Percentiles rank a stretch among this genome's conserved stretches.
These are phyloP conservation scores for Hypsizygus ulmarius DNA, from an alignment of 1,284 basidiomycete genomes.

Conservation along the genomic window DNA sequence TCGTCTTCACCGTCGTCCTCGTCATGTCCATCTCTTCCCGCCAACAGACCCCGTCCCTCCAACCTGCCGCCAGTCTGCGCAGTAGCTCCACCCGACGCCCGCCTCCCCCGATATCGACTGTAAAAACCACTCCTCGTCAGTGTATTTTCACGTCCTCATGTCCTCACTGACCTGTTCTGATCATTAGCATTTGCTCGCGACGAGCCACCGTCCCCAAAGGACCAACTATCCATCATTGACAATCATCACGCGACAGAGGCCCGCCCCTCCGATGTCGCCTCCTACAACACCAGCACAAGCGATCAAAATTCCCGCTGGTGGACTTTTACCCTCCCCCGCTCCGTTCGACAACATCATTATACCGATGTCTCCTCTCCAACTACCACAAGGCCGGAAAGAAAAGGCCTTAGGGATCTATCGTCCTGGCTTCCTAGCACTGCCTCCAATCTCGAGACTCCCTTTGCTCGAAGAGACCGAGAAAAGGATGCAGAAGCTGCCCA, in stretches of 20 bases:
- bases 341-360: constrained; percentile 25
- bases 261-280: constrained; percentile 49
- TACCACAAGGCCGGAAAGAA: constrained; percentile 30
- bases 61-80: constrained; percentile 40
- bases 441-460: constrained; percentile 31
- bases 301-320: constrained; percentile 62
- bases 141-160: constrained; percentile 18
- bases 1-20: not conserved
- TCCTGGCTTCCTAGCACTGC: constrained; percentile 40
- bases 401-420: constrained; percentile 39
- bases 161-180: constrained; percentile 15
- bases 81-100: constrained; percentile 33
- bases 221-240: constrained; percentile 34
- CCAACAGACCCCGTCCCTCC: constrained; percentile 25
- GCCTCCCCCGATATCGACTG: constrained; percentile 45
- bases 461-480: constrained; percentile 32
- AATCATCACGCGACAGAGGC: constrained; percentile 33
- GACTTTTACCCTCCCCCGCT: constrained; percentile 56
- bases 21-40: constrained; percentile 21
- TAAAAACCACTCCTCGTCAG: constrained; percentile 73
- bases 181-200: constrained; percentile 74
- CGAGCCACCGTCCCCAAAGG: constrained; percentile 73
- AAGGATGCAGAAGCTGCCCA: constrained; percentile 19
- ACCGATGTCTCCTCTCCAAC: constrained; percentile 15
- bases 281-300: constrained; percentile 46